Conservation (phyloP, 345 rosid species). For the Rubroshorea leprosula region DNA sequence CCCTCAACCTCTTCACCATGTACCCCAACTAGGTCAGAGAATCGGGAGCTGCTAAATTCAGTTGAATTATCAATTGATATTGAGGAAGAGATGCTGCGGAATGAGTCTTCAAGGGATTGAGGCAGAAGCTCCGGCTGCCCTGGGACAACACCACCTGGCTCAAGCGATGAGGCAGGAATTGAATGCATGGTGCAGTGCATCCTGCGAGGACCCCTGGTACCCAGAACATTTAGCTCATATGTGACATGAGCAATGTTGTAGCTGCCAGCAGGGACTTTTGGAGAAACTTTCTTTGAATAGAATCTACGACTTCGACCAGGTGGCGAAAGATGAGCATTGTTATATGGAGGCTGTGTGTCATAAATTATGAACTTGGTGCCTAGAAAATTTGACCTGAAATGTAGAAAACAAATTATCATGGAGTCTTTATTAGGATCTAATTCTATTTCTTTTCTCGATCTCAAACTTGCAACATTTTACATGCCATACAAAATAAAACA, state of each 20-base stretch:
- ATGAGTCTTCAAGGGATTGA: conserved; percentile 76
- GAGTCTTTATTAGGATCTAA: no score
- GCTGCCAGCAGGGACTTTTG: conserved; percentile 86
- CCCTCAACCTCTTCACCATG: conserved; percentile 56
- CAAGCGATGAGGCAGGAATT: conserved; percentile 66
- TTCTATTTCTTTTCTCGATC: no score
- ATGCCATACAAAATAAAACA: no score
- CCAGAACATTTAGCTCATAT: conserved; percentile 86
- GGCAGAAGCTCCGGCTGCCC: conserved; percentile 79
- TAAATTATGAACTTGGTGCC: conserved; percentile 86
- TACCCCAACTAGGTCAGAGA: conserved; percentile 63
- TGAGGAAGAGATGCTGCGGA: conserved; percentile 76
- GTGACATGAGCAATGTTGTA: conserved; percentile 79
- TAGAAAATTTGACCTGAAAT: conserved; percentile 83
- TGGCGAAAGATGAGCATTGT: conserved; percentile 55
- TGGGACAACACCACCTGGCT: conserved; percentile 70
- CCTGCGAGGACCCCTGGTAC: conserved; percentile 91
- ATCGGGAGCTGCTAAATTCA: conserved; percentile 78
- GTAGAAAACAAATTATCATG: not conserved
- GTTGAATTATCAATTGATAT: conserved; percentile 57
- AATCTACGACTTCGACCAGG: conserved; percentile 82
- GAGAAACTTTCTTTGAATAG: conserved; percentile 78
- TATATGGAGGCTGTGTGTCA: conserved; percentile 90
- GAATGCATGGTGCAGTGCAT: conserved; percentile 89
- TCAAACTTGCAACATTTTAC: no score